These are phyloP conservation scores for Pyrenophora seminiperda DNA, from an alignment of 2,329 filamentous ascomycete species.

Conservation along the genomic window DNA sequence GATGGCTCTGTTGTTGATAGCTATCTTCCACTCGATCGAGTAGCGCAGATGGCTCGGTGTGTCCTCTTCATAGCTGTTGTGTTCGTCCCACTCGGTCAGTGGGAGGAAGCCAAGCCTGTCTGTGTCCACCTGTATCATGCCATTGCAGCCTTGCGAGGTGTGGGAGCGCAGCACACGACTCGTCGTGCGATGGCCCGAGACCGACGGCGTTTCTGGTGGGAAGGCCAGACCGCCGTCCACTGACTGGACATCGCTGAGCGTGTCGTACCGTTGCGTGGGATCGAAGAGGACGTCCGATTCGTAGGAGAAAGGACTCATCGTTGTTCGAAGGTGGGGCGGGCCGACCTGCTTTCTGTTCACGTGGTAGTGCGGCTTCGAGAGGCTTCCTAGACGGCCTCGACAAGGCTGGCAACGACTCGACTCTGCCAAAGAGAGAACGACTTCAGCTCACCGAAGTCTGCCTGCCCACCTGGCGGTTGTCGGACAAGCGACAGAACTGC, in stretches of 20 bases:
- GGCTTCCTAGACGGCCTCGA: background rate
- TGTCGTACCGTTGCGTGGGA: no score
- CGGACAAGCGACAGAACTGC: background rate
- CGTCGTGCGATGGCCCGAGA: no score
- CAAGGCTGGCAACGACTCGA: slow-evolving; percentile 1
- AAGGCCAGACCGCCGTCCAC: no score
- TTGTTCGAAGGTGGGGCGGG: background rate
- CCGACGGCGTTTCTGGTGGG: no score
- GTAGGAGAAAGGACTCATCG: no score
- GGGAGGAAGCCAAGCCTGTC: slow-evolving; percentile 7
- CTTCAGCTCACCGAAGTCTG: background rate
- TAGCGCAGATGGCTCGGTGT: slow-evolving; percentile 31
- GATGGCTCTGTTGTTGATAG: slow-evolving; percentile 25
- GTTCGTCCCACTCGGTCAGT: slow-evolving; percentile 17
- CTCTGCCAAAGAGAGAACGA: background rate
- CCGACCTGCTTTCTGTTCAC: background rate
- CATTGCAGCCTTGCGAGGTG: no score
- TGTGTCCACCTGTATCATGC: no score
- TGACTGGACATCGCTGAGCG: no score
- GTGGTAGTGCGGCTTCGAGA: background rate
- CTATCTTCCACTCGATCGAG: slow-evolving; percentile 33
- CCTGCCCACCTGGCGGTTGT: background rate
- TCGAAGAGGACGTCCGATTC: no score
- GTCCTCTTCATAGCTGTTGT: slow-evolving; percentile 22
- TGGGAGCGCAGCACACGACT: no score